Percentiles rank a stretch among this genome's conserved stretches.
phyloP scores from a whole-genome alignment of 805 yeast genomes.

The Clavispora phyllophila region DNA sequence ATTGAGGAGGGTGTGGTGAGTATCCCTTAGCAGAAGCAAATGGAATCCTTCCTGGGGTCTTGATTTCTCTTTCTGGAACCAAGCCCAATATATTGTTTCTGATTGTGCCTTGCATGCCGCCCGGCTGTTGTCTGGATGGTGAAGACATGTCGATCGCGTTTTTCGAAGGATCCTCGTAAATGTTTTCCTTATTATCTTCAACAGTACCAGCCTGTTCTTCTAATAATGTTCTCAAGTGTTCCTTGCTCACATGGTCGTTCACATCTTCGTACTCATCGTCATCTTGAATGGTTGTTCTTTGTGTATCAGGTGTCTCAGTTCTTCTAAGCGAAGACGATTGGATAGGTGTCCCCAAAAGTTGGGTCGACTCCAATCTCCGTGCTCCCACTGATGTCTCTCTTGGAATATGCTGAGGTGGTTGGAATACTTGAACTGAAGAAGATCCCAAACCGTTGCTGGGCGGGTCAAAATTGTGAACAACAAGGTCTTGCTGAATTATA shows the following conservation, averaged over 20 bases:
- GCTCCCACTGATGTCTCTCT: neutral
- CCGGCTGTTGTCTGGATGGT: neutral
- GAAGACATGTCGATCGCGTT: constrained; percentile 8
- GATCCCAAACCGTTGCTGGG: neutral
- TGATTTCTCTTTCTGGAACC: constrained; percentile 22
- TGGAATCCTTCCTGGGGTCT: constrained; percentile 1
- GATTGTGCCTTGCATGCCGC: neutral
- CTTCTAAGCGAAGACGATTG: constrained; percentile 7
- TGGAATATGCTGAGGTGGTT: neutral
- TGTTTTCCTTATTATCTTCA: constrained; percentile 46
- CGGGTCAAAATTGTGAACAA: constrained; percentile 13
- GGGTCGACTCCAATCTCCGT: neutral
- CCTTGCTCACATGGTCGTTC: constrained; percentile 28
- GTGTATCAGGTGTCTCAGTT: constrained; percentile 42
- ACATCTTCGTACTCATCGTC: constrained; percentile 34
- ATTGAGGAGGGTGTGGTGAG: constrained; percentile 30
- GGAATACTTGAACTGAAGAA: neutral
- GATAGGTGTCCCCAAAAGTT: constrained; percentile 13
- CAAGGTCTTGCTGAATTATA: constrained; percentile 36
- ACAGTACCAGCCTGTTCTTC: constrained; percentile 19
- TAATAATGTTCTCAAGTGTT: constrained; percentile 26
- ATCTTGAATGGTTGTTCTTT: constrained; percentile 40
- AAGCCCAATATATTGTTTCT: constrained; percentile 26
- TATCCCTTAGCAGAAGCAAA: constrained; percentile 11
- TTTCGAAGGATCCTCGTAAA: constrained; percentile 33